phyloP scores from a whole-genome alignment of 768 basidiomycete genomes.

The Omphalotus guepiniiformis region DNA sequence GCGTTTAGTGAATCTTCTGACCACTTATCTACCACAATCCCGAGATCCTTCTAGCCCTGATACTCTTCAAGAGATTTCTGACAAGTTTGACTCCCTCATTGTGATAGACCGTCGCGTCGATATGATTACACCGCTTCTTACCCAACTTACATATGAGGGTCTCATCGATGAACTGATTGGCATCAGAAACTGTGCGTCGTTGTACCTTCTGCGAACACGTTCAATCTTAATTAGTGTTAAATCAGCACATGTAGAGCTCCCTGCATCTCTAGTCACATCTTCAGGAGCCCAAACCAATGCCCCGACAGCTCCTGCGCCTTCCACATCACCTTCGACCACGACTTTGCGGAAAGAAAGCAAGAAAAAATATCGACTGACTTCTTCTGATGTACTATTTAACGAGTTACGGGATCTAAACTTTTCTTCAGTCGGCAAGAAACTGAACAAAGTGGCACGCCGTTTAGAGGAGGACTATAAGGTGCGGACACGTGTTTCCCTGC shows the following conservation, averaged over 20 bases:
- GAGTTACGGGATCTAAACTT: conserved; percentile 93
- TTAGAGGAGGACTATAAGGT: conserved; percentile 94
- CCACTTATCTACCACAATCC: conserved; percentile 48
- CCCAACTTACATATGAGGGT: conserved; percentile 95
- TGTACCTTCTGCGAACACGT: conserved; percentile 1
- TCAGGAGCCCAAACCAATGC: conserved; percentile 32
- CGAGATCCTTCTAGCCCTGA: conserved; percentile 32
- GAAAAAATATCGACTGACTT: conserved; percentile 85
- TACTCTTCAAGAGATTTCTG: conserved; percentile 41
- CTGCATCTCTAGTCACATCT: conserved; percentile 61
- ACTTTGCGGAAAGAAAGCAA: conserved; percentile 73
- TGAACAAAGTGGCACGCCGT: conserved; percentile 78
- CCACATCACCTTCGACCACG: conserved; percentile 37
- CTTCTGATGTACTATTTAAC: conserved; percentile 72
- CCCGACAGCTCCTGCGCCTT: conserved; percentile 36
- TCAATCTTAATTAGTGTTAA: conserved; percentile 8
- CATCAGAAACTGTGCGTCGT: conserved; percentile 75
- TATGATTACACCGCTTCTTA: conserved; percentile 93
- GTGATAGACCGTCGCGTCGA: conserved; percentile 88
- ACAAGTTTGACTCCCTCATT: conserved; percentile 80
- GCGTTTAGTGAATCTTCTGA: conserved; percentile 74
- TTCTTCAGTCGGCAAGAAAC: conserved; percentile 74
- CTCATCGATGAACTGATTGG: conserved; percentile 90
- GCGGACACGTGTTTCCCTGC: conserved; percentile 6
- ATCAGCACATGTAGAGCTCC: conserved; percentile 77